Evolutionary conservation across 2,329 filamentous ascomycete species (phyloP).

Genomic region (Shiraia sp.): DNA sequence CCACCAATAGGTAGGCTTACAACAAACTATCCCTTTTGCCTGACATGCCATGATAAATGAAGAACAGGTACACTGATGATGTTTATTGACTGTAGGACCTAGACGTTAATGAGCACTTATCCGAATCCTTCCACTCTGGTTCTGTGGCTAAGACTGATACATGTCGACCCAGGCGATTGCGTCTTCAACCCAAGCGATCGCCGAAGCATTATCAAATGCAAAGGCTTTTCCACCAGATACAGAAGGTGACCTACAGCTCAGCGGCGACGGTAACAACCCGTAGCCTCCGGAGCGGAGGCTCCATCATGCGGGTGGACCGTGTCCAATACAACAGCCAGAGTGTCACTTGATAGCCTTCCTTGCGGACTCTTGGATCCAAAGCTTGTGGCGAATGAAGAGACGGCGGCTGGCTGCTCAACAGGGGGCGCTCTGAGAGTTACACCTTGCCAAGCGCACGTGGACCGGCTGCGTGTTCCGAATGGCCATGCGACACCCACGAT

Average conservation of each 20-base stretch:
- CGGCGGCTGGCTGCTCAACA: conserved; percentile 8
- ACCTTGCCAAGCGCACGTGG: conserved; percentile 7
- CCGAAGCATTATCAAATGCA: neutral
- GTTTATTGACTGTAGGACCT: no score
- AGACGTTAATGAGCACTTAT: no score
- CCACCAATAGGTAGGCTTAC: no score
- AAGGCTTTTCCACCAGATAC: conserved; percentile 4
- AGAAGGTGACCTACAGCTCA: conserved; percentile 19
- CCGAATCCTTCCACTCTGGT: no score
- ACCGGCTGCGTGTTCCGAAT: conserved; percentile 5
- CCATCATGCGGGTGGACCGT: neutral
- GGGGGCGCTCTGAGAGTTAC: conserved; percentile 10
- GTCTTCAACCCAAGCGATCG: neutral
- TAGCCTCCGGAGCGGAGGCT: conserved; percentile 8
- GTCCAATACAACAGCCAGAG: conserved; percentile 4
- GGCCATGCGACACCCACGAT: conserved; percentile 1
- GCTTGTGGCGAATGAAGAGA: conserved; percentile 8
- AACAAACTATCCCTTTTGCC: no score
- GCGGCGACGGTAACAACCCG: conserved; percentile 3
- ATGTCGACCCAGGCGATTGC: no score
- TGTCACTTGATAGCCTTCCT: conserved; percentile 4
- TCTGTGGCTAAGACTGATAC: no score
- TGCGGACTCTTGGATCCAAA: neutral
- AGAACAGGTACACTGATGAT: no score
- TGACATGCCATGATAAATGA: no score